Evolutionary conservation across 768 basidiomycete species (phyloP), one percentile per base, ranked within the genome.

Genomic region (Lactarius sp.): DNA sequence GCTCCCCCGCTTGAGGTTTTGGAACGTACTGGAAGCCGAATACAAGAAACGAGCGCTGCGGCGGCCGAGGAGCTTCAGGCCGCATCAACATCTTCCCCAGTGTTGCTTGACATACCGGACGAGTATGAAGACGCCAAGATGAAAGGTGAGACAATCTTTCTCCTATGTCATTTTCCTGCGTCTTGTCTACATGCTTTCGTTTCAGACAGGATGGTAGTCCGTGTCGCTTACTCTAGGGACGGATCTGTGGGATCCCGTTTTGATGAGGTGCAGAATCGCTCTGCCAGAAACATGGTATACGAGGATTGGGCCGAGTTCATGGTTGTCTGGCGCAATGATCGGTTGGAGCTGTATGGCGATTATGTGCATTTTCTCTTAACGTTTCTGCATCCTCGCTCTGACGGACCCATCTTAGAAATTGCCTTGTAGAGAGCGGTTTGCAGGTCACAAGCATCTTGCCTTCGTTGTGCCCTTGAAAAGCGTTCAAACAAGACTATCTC

Each of bases 201-300:
- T 46, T 20, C 61, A 96, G 95, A 96, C 75, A 82, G 95, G 65
- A 95, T 97, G 93, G 80, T 95, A 6, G 86, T 97, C 34, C 80
- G 87, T 61, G 81, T 90, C 2, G 84, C 82, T 50, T 85, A 88
- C 73, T 85, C 84, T 13, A 81, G 81, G 62, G 76, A 76, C 1
- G 83, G 84, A 62, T 73, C 74, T 20, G 65, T 88, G 6, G 74
- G 79, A 12, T 67, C 72, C 6, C 69, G 75, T 41, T 92, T 90
- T 64, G 85, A 90, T 74, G 93, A 92, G 73, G 72, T 74, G 52
- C 77, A 83, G 66, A 83, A 92, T 71, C 84, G 88, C 2, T 83
- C 80, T 22, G 83, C 85, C 4, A 78, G 83, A 37, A 75, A 86
- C 61, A 71, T 92, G 14, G 76, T 78, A 27, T 83, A 80, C 61